Conservation (phyloP, 805 yeast genomes). For the Candida manassasensis region DNA sequence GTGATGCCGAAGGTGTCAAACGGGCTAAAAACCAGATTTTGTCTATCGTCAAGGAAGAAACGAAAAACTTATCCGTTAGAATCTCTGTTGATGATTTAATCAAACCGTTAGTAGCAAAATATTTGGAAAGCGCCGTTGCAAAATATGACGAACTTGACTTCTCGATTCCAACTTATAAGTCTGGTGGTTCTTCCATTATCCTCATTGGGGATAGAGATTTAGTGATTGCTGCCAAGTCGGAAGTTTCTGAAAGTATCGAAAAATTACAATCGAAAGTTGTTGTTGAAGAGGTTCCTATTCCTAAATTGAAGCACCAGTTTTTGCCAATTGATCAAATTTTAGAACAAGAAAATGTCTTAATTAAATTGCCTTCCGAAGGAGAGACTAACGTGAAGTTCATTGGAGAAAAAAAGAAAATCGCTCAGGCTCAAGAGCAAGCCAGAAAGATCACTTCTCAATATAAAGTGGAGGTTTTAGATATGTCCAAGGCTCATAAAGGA, state of each 20-base stretch:
- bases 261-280: constrained; percentile 41
- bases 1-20: constrained; percentile 79
- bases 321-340: constrained; percentile 53
- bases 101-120: constrained; percentile 42
- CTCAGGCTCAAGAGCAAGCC: constrained; percentile 59
- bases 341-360: constrained; percentile 51
- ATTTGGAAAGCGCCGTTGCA: constrained; percentile 21
- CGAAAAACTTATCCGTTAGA: constrained; percentile 51
- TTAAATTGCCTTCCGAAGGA: constrained; percentile 46
- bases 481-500: constrained; percentile 86
- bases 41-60: constrained; percentile 71
- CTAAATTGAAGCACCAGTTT: constrained; percentile 64
- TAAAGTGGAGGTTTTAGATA: constrained; percentile 66
- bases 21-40: constrained; percentile 67
- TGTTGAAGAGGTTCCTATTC: constrained; percentile 58
- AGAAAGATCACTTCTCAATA: constrained; percentile 55
- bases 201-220: constrained; percentile 70
- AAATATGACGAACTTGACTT: constrained; percentile 26
- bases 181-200: constrained; percentile 36
- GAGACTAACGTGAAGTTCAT: constrained; percentile 53
- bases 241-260: constrained; percentile 44
- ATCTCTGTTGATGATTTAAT: constrained; percentile 40
- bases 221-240: constrained; percentile 51
- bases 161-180: constrained; percentile 32
- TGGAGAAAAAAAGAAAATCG: constrained; percentile 55